Evolutionary conservation across 306 rosid genomes (phyloP), one percentile per base, ranked within the genome.

Genomic region (Begonia masoniana): DNA sequence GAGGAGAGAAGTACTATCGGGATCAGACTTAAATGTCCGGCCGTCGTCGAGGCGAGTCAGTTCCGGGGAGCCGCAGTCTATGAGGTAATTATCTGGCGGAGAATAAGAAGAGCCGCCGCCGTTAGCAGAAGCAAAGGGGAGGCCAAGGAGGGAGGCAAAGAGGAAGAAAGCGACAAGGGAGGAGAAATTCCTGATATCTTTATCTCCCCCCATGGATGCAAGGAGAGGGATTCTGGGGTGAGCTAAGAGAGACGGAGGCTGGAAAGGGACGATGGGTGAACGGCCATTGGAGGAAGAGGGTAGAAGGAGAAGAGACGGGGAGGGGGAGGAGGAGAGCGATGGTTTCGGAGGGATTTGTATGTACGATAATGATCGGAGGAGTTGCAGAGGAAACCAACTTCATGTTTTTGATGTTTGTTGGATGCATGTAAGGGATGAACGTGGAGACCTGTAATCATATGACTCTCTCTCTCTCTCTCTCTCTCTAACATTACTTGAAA

Each of bases 11-110:
- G 82, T 9, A 6, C 89, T 58, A 36, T 82, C 79, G 0, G 66
- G 80, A 67, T 89, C 97, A 12, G 95, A 85, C 66, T 81, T 82
- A 64, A 85, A 89, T 52, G 51, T 68, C 57, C 95, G 68, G 46
- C 85, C 87, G 54, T 89, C 89, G 7, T 16, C 11, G 49, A 85
- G 78, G 11, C 1, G 52, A 64, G 82, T 73, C 17, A 56, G 63
- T 10, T 61, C 46, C 2, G 74, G 4, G 2, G 95, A 69, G 3
- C 97, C 97, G 45, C 94, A 85, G 61, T 89, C 76, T 13, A 89
- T 76, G 61, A 89, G 84, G 39, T 72, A 89, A 50, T 63, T 74
- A 36, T 78, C 95, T 7, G 61, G 41, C 39, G 95, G 85, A 2
- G 75, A 19, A n/a, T 45, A 58, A 8, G 64, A 26, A 13, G 71